Evolutionary conservation across 2,329 filamentous ascomycete genomes (phyloP), one percentile per base, ranked within the genome.

Genomic region (Zopfia rhizophila): DNA sequence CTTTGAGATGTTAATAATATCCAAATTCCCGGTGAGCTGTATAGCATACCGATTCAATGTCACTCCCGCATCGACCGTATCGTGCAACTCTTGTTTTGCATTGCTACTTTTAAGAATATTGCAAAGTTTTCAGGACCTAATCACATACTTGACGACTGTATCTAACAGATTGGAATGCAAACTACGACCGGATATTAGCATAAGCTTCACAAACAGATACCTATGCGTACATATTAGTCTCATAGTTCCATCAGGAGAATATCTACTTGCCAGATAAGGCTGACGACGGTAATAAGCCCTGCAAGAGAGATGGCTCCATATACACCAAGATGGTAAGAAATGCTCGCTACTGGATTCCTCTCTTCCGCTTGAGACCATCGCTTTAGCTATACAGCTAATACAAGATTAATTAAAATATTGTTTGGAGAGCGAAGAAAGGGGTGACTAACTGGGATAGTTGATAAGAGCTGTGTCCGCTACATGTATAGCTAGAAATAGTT

Each of bases 1-100:
- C n/a, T n/a, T n/a, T n/a, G n/a, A n/a, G n/a, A n/a, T n/a, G n/a
- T n/a, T n/a, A n/a, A n/a, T n/a, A n/a, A n/a, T n/a, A n/a, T n/a
- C n/a, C n/a, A n/a, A n/a, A n/a, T n/a, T n/a, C n/a, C n/a, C n/a
- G n/a, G n/a, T n/a, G n/a, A n/a, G n/a, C n/a, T n/a, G n/a, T n/a
- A n/a, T n/a, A n/a, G n/a, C n/a, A n/a, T n/a, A n/a, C 11, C 39
- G 33, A 19, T 49, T 49, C 8, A 49, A 29, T 3, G 35, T 49
- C 11, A 35, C 22, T 5, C 40, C 35, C 3, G 35, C 32, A 11
- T 32, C 28, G 4, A 25, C 31, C 14, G 27, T 35, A 18, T 38
- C 39, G 13, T 40, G 33, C 18, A 49, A 33, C 12, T 31, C 37
- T 23, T 48, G 38, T n/a, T 32, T 37, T 21, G 45, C 39, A 25